These are phyloP conservation scores for Colletotrichum magnum DNA, from an alignment of 2,329 filamentous ascomycete genomes.

Conservation along the genomic window DNA sequence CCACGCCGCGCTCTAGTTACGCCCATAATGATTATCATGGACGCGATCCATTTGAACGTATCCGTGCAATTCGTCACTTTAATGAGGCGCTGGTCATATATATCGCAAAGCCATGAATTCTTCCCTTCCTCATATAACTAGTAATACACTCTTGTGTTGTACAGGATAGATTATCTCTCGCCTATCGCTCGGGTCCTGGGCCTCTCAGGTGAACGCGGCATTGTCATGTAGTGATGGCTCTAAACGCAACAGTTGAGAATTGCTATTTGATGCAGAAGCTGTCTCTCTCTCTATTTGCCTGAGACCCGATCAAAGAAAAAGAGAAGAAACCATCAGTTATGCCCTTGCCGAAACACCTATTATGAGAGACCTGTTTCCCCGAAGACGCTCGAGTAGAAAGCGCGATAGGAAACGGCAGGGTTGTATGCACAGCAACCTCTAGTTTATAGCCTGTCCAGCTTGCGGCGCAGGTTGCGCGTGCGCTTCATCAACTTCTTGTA, in stretches of 20 bases:
- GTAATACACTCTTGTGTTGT: conserved; percentile 40
- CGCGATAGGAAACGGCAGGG: conserved; percentile 33
- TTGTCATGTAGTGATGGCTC: conserved; percentile 23
- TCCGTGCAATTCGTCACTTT: not conserved
- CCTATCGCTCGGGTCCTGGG: not conserved
- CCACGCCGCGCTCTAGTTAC: conserved; percentile 10
- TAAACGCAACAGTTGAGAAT: conserved; percentile 37
- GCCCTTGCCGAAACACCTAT: conserved; percentile 35
- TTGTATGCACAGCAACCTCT: conserved; percentile 46
- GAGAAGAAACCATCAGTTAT: conserved; percentile 29
- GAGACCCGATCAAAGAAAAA: conserved; percentile 24
- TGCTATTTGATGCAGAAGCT: conserved; percentile 41
- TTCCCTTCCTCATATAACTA: conserved; percentile 15
- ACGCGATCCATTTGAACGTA: not conserved
- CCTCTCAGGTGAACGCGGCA: conserved; percentile 18
- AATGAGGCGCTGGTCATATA: not conserved
- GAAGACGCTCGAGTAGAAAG: conserved; percentile 43
- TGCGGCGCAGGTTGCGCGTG: conserved; percentile 89
- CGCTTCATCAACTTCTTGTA: conserved; percentile 99
- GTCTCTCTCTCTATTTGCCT: conserved; percentile 36
- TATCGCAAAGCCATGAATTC: conserved; percentile 13
- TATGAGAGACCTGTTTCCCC: conserved; percentile 29
- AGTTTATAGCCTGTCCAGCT: conserved; percentile 77
- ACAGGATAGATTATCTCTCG: conserved; percentile 28
- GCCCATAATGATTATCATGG: conserved; percentile 3